Evolutionary conservation across 169 alveolate genomes (phyloP).

Genomic region (Plasmodium vivax): DNA sequence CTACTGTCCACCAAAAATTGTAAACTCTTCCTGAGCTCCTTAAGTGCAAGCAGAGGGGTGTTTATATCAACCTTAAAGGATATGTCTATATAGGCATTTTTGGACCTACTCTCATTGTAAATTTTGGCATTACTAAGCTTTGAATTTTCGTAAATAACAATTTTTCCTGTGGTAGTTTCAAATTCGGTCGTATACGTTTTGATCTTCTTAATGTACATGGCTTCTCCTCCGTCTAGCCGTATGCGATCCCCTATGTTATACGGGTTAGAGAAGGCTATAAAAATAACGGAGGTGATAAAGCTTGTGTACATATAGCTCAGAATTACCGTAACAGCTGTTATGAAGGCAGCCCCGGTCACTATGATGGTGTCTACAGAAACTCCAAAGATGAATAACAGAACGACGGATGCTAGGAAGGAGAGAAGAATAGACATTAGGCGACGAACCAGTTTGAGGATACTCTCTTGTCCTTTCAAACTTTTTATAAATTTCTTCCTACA

Average conservation of each 20-base stretch:
- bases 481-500: constrained; percentile 82
- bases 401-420: constrained; percentile 83
- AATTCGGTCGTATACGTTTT: constrained; percentile 89
- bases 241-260: constrained; percentile 90
- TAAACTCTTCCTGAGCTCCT: constrained; percentile 79
- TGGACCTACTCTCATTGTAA: constrained; percentile 88
- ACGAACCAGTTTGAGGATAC: constrained; percentile 85
- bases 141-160: constrained; percentile 87
- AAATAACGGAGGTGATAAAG: constrained; percentile 89
- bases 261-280: constrained; percentile 90
- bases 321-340: constrained; percentile 89
- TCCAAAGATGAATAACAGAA: constrained; percentile 85
- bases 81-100: constrained; percentile 83
- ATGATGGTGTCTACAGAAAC: constrained; percentile 89
- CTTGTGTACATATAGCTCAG: constrained; percentile 88
- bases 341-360: constrained; percentile 91
- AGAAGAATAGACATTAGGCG: constrained; percentile 85
- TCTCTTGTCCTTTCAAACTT: constrained; percentile 87
- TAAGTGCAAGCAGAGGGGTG: constrained; percentile 88
- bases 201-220: constrained; percentile 86
- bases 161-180: constrained; percentile 86
- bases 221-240: constrained; percentile 87
- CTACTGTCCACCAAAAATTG: constrained; percentile 83
- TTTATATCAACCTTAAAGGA: constrained; percentile 83
- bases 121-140: constrained; percentile 86